Evolutionary conservation across 345 rosid genomes (phyloP).

Genomic region (Toxicodendron radicans): DNA sequence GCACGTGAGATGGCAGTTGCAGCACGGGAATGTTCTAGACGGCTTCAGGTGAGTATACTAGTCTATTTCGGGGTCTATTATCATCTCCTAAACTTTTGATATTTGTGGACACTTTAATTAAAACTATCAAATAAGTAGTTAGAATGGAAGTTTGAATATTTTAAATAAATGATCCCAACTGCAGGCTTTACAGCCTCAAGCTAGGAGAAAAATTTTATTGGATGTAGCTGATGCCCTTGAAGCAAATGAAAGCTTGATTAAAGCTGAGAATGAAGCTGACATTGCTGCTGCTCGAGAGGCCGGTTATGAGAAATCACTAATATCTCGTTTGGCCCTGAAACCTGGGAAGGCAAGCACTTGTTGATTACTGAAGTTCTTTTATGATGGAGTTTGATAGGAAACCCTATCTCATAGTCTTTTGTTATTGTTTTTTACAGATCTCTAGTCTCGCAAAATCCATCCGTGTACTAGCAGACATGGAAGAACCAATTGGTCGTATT

Average conservation of each 20-base stretch:
- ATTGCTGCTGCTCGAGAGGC: constrained; percentile 46
- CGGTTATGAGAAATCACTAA: constrained; percentile 46
- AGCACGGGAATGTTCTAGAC: constrained; percentile 54
- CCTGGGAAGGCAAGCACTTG: constrained; percentile 54
- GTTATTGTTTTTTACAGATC: constrained; percentile 34
- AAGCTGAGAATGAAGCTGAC: constrained; percentile 56
- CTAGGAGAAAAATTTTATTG: constrained; percentile 49
- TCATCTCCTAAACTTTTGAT: neutral
- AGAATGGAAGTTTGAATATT: neutral
- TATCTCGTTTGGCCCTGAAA: constrained; percentile 52
- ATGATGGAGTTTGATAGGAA: constrained; percentile 5
- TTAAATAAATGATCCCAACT: constrained; percentile 11
- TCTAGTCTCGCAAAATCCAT: constrained; percentile 48
- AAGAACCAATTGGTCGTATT: constrained; percentile 55
- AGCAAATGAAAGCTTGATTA: constrained; percentile 48
- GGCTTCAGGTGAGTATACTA: constrained; percentile 66
- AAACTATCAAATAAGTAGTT: neutral
- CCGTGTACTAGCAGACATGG: constrained; percentile 59
- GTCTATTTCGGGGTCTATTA: neutral
- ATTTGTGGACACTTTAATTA: neutral
- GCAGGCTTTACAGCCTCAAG: constrained; percentile 42
- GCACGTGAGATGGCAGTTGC: constrained; percentile 58
- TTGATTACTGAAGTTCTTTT: neutral
- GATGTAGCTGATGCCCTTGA: constrained; percentile 53
- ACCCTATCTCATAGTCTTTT: constrained; percentile 3